Evolutionary conservation across 768 basidiomycete species (phyloP).

Genomic region (Pulveroboletus ravenelii): DNA sequence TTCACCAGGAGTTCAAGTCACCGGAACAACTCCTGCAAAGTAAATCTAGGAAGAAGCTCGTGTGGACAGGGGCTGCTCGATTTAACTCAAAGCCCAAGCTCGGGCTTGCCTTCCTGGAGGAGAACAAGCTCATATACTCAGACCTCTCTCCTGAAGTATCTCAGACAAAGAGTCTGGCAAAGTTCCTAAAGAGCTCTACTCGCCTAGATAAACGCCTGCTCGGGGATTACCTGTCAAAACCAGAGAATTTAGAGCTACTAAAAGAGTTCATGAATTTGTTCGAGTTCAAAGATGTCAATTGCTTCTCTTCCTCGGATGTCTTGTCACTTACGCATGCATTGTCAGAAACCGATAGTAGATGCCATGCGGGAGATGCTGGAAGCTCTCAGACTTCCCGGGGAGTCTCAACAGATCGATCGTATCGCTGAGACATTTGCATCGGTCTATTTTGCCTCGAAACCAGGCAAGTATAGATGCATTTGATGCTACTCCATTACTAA

Average conservation of each 20-base stretch:
- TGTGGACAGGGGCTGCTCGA: slow-evolving; percentile 74
- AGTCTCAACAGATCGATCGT: slow-evolving; percentile 86
- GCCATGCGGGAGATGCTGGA: slow-evolving; percentile 95
- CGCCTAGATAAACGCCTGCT: slow-evolving; percentile 88
- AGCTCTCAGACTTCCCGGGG: slow-evolving; percentile 90
- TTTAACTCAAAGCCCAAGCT: slow-evolving; percentile 94
- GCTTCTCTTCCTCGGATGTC: background rate
- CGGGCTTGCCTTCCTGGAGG: slow-evolving; percentile 87
- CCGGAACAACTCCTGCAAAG: slow-evolving; percentile 55
- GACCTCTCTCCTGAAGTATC: slow-evolving; percentile 55
- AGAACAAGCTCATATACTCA: slow-evolving; percentile 81
- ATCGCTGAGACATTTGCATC: slow-evolving; percentile 96
- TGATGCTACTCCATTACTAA: slow-evolving; percentile 1
- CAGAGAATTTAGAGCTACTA: slow-evolving; percentile 80
- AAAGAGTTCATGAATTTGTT: slow-evolving; percentile 85
- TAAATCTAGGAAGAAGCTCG: slow-evolving; percentile 84
- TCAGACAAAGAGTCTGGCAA: slow-evolving; percentile 67
- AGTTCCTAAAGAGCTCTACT: slow-evolving; percentile 78
- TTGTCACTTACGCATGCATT: slow-evolving; percentile 1
- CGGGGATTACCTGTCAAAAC: slow-evolving; percentile 88
- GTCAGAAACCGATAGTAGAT: slow-evolving; percentile 89
- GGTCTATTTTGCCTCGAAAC: slow-evolving; percentile 79
- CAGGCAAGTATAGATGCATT: slow-evolving; percentile 44
- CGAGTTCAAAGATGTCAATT: slow-evolving; percentile 79
- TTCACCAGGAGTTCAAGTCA: slow-evolving; percentile 47